These are phyloP conservation scores for Bipolaris bicolor DNA, from an alignment of 2,329 filamentous ascomycete species.

Conservation along the genomic window DNA sequence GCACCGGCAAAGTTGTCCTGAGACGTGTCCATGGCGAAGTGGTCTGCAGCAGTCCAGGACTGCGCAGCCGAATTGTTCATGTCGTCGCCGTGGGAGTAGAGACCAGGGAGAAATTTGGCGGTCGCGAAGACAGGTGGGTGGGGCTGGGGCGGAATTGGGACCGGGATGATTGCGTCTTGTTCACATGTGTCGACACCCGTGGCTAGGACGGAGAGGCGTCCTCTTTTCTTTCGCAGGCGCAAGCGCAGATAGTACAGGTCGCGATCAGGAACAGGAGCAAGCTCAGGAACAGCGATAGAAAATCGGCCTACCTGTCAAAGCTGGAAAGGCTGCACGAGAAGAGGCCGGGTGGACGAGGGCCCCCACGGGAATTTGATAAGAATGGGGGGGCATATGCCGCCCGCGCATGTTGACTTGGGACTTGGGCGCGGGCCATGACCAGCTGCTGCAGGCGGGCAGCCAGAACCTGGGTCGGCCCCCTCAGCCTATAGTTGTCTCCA, in stretches of 20 bases:
- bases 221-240: background rate
- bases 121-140: conserved; percentile 15
- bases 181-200: conserved; percentile 6
- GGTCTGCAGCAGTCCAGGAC: conserved; percentile 50
- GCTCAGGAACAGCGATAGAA: conserved; percentile 1
- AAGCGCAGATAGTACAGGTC: background rate
- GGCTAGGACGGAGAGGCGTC: no score
- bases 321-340: conserved; percentile 16
- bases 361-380: conserved; percentile 29
- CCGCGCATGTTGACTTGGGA: conserved; percentile 13
- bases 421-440: conserved; percentile 3
- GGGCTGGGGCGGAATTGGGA: conserved; percentile 11
- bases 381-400: conserved; percentile 12
- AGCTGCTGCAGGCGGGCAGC: conserved; percentile 4
- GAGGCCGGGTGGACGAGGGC: conserved; percentile 12
- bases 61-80: conserved; percentile 43
- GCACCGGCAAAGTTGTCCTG: conserved; percentile 53
- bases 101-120: conserved; percentile 17
- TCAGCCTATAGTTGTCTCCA: conserved; percentile 12
- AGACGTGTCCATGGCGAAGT: conserved; percentile 50
- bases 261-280: background rate
- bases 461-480: conserved; percentile 4
- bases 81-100: conserved; percentile 22
- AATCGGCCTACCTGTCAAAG: conserved; percentile 7
- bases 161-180: conserved; percentile 3